Percentiles rank a stretch among this genome's conserved stretches.
Evolutionary conservation across 441 rosid species (phyloP).

Genomic region (Adansonia madagascariensis): DNA sequence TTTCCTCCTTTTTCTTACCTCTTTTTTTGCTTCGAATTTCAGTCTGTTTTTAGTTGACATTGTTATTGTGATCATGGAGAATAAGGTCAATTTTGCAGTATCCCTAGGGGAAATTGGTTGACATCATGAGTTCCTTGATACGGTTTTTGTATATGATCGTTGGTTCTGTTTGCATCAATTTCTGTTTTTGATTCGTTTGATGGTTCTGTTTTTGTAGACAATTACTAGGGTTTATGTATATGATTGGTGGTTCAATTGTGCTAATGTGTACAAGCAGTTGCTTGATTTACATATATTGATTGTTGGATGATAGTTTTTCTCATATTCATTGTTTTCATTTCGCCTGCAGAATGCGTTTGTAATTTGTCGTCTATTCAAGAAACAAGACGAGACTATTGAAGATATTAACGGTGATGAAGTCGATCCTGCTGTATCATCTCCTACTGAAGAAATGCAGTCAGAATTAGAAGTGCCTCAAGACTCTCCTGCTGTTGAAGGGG

Average conservation of each 20-base stretch:
- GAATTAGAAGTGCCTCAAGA: conserved; percentile 45
- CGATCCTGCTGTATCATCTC: conserved; percentile 46
- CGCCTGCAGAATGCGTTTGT: conserved; percentile 66
- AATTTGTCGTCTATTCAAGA: conserved; percentile 75
- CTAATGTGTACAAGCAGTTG: neutral
- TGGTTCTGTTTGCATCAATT: neutral
- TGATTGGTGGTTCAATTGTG: neutral
- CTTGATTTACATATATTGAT: neutral
- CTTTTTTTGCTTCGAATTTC: neutral
- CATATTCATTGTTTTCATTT: neutral
- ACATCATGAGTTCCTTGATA: neutral
- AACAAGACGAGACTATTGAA: conserved; percentile 51
- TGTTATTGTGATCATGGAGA: neutral
- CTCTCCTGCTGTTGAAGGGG: conserved; percentile 35
- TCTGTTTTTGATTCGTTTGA: neutral
- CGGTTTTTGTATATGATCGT: neutral
- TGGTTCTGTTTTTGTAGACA: neutral
- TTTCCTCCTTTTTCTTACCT: conserved; percentile 14
- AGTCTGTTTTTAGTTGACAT: neutral
- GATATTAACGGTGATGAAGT: conserved; percentile 40
- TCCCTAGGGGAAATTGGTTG: neutral
- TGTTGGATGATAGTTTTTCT: neutral
- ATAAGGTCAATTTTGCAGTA: neutral
- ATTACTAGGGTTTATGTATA: neutral
- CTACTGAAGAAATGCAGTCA: conserved; percentile 49